Percentiles rank a stretch among this genome's conserved stretches.
These are phyloP conservation scores for Mrakiaceae sp. DNA, from an alignment of 1,284 basidiomycete species.

Conservation along the genomic window DNA sequence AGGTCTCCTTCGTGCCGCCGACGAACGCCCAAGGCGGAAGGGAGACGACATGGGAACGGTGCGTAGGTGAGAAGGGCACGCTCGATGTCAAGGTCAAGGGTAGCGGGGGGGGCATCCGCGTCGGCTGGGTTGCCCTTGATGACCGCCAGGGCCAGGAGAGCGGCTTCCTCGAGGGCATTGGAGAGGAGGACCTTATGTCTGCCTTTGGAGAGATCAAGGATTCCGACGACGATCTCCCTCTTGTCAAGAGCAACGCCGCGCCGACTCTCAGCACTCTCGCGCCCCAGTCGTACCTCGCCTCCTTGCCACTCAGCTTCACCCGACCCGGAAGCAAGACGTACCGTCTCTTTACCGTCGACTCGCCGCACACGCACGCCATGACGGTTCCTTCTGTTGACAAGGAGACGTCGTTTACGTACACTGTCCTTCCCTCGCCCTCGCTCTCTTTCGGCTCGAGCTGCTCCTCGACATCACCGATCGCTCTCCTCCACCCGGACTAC, in stretches of 20 bases:
- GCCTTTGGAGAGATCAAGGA: background rate
- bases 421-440: conserved; percentile 7
- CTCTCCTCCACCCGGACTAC: background rate
- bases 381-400: background rate
- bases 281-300: conserved; percentile 5
- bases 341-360: conserved; percentile 3
- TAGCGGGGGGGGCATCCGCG: conserved; percentile 7
- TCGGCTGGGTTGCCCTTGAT: conserved; percentile 10
- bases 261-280: background rate
- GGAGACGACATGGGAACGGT: background rate
- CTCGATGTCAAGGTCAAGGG: conserved; percentile 8
- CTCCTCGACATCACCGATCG: background rate
- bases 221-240: background rate
- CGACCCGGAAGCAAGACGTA: conserved; percentile 10
- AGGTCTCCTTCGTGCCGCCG: conserved; percentile 8
- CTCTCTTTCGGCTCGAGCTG: conserved; percentile 1
- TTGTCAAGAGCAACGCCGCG: background rate
- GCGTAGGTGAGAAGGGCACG: conserved; percentile 4
- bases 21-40: background rate
- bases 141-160: background rate
- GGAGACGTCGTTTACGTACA: background rate
- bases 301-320: conserved; percentile 12
- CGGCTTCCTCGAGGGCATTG: conserved; percentile 13
- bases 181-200: conserved; percentile 4
- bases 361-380: conserved; percentile 5